Percentiles rank a stretch among this genome's conserved stretches.
phyloP scores from a whole-genome alignment of 1,284 basidiomycete species.

The Rhodotorula sp. region DNA sequence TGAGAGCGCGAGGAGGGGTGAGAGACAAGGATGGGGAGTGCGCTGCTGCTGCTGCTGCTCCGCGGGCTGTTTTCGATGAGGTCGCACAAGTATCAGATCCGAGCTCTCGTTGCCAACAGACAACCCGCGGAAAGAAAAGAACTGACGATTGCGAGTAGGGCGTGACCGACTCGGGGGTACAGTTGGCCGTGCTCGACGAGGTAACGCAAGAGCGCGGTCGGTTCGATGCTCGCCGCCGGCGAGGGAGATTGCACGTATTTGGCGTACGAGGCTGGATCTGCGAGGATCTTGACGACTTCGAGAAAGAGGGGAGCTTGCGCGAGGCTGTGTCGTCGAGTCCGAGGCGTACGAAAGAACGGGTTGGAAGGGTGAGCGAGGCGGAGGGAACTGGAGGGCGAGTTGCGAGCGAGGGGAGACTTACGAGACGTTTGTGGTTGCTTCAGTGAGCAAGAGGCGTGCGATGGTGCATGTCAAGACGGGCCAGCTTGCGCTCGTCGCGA shows the following conservation, averaged over 20 bases:
- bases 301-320: constrained; percentile 41
- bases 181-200: constrained; percentile 13
- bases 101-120: constrained; percentile 44
- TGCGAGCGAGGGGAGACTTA: no score
- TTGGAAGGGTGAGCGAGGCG: background rate
- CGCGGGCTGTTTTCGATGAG: constrained; percentile 51
- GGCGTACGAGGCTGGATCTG: constrained; percentile 36
- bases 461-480: constrained; percentile 47
- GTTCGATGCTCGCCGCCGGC: background rate
- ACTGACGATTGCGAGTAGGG: constrained; percentile 29
- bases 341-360: no score
- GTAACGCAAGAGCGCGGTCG: constrained; percentile 6
- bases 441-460: constrained; percentile 46
- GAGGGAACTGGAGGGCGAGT: no score
- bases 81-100: constrained; percentile 1
- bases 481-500: constrained; percentile 13
- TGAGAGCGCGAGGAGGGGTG: constrained; percentile 52
- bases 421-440: constrained; percentile 54
- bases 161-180: constrained; percentile 22
- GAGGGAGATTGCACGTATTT: constrained; percentile 12
- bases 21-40: constrained; percentile 49
- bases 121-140: constrained; percentile 21
- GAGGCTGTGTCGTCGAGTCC: background rate
- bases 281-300: constrained; percentile 41
- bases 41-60: no score